Percentiles rank a stretch among this genome's conserved stretches.
Evolutionary conservation across 2,329 filamentous ascomycete genomes (phyloP).

Genomic region (Talaromyces rugulosus): DNA sequence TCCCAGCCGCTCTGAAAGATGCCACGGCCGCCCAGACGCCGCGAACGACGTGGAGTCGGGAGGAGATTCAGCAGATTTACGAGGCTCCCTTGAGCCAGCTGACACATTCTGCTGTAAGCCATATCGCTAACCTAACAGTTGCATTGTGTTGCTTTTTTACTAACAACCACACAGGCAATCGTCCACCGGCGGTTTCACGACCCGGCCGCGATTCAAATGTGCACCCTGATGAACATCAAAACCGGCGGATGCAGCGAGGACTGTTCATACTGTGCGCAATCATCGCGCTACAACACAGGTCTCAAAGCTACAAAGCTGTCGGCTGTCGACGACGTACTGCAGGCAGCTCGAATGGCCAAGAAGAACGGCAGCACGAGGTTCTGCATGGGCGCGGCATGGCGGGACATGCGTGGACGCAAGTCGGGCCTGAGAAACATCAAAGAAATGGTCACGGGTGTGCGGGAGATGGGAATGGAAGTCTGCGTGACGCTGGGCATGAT

Average conservation of each 20-base stretch:
- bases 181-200: slow-evolving; percentile 83
- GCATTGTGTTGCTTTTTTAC: not conserved
- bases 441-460: slow-evolving; percentile 78
- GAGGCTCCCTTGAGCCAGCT: slow-evolving; percentile 77
- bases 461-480: slow-evolving; percentile 78
- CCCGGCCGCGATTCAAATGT: slow-evolving; percentile 80
- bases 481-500: slow-evolving; percentile 97
- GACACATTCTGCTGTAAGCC: slow-evolving; percentile 65
- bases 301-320: slow-evolving; percentile 73
- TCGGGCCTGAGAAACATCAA: slow-evolving; percentile 78
- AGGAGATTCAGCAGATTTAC: slow-evolving; percentile 79
- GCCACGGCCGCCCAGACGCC: slow-evolving; percentile 41
- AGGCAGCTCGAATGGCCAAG: slow-evolving; percentile 70
- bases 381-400: slow-evolving; percentile 93
- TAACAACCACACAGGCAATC: slow-evolving; percentile 52
- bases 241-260: slow-evolving; percentile 89
- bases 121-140: not conserved
- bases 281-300: slow-evolving; percentile 70
- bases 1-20: slow-evolving; percentile 30
- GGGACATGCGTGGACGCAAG: slow-evolving; percentile 89
- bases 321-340: slow-evolving; percentile 74
- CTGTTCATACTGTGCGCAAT: slow-evolving; percentile 87
- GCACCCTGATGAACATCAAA: slow-evolving; percentile 96
- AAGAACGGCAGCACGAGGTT: slow-evolving; percentile 84
- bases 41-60: slow-evolving; percentile 72